These are phyloP conservation scores for Penicilliopsis zonata DNA, from an alignment of 495 filamentous ascomycete species.

Conservation along the genomic window DNA sequence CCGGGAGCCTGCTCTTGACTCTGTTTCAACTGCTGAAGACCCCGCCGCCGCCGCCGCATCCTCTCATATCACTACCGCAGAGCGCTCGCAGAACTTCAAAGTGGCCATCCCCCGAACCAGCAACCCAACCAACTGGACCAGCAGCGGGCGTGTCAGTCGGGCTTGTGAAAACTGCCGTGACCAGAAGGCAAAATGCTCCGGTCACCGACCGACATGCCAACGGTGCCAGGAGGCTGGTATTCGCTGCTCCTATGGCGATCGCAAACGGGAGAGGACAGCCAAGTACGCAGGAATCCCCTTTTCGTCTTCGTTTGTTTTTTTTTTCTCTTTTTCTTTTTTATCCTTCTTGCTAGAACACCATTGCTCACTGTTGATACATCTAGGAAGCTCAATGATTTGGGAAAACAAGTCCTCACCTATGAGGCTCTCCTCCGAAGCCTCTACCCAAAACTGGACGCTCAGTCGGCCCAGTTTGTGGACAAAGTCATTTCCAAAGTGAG, in stretches of 20 bases:
- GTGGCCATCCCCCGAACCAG: constrained; percentile 26
- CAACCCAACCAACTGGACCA: constrained; percentile 15
- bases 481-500: constrained; percentile 21
- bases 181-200: constrained; percentile 53
- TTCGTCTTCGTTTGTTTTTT: too few relatives aligned
- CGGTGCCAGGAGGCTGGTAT: constrained; percentile 42
- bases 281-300: too few relatives aligned
- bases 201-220: constrained; percentile 42
- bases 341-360: too few relatives aligned
- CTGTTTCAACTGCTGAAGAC: constrained; percentile 7
- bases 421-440: constrained; percentile 26
- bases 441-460: constrained; percentile 19
- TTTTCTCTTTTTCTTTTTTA: too few relatives aligned
- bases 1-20: constrained; percentile 7
- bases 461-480: constrained; percentile 24
- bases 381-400: constrained; percentile 31
- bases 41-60: constrained; percentile 2
- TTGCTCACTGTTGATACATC: constrained; percentile 15
- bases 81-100: constrained; percentile 18
- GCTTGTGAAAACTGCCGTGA: constrained; percentile 69
- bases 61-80: constrained; percentile 5
- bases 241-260: constrained; percentile 42
- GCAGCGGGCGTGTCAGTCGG: constrained; percentile 29
- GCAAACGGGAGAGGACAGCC: constrained; percentile 45
- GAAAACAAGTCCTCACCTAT: constrained; percentile 18